Evolutionary conservation across 164 flowering plant species (phyloP).

Genomic region (Stephania yunnanensis): DNA sequence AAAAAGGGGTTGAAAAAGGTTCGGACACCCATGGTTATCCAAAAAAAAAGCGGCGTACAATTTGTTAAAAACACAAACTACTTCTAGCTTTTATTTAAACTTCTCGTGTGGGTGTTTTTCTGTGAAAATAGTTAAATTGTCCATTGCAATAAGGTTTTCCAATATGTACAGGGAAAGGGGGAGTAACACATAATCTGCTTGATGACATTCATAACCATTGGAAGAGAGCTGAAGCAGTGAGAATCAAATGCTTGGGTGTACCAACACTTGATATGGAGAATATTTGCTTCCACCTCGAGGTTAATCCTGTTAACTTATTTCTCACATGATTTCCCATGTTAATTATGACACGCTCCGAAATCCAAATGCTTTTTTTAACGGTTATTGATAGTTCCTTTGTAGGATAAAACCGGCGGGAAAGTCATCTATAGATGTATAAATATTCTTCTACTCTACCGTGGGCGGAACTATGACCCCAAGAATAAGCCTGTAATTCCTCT

Average conservation of each 20-base stretch:
- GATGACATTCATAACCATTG: constrained; percentile 96
- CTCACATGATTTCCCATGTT: not conserved
- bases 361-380: constrained; percentile 14
- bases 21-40: too few species aligned
- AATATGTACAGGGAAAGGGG: constrained; percentile 52
- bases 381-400: constrained; percentile 24
- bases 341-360: not conserved
- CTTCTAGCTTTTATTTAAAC: too few species aligned
- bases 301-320: constrained; percentile 12
- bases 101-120: not conserved
- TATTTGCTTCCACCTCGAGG: constrained; percentile 90
- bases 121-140: not conserved
- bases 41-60: not conserved
- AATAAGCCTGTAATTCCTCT: constrained; percentile 65
- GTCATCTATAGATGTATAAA: constrained; percentile 62
- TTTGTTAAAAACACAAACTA: not conserved
- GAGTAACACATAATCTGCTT: constrained; percentile 88
- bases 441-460: constrained; percentile 71
- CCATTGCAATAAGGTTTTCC: not conserved
- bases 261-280: constrained; percentile 98
- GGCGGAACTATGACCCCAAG: constrained; percentile 77
- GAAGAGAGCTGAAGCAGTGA: constrained; percentile 95
- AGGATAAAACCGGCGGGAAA: constrained; percentile 96
- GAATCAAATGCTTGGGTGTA: constrained; percentile 89
- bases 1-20: too few species aligned